Percentiles rank a stretch among this genome's conserved stretches.
phyloP scores from a whole-genome alignment of 768 basidiomycete genomes.

The Russula sp. region DNA sequence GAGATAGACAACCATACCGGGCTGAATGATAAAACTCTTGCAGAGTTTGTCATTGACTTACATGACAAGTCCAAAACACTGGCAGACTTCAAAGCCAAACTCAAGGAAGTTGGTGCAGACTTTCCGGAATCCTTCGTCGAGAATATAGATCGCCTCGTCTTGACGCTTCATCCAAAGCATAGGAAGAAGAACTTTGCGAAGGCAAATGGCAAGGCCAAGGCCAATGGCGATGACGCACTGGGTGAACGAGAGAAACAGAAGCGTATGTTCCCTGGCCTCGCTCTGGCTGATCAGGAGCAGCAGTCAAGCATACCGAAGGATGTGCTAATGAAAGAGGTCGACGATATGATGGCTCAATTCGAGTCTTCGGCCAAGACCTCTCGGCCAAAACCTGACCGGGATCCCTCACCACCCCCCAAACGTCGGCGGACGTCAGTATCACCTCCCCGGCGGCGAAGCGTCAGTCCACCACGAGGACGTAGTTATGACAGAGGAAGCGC shows the following conservation, averaged over 20 bases:
- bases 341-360: conserved; percentile 78
- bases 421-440: conserved; percentile 52
- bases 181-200: conserved; percentile 61
- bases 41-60: conserved; percentile 90
- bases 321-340: conserved; percentile 80
- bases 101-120: conserved; percentile 69
- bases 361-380: conserved; percentile 64
- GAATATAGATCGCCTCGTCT: conserved; percentile 90
- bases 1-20: conserved; percentile 87
- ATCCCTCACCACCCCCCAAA: conserved; percentile 42
- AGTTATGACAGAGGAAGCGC: conserved; percentile 42
- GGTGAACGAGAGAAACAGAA: conserved; percentile 71
- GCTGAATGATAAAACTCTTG: conserved; percentile 84
- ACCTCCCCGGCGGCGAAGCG: conserved; percentile 44
- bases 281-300: conserved; percentile 70
- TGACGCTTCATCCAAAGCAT: conserved; percentile 93
- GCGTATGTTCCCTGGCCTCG: conserved; percentile 86
- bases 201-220: conserved; percentile 33
- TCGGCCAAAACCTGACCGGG: conserved; percentile 35
- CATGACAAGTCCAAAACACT: conserved; percentile 80
- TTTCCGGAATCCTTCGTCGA: conserved; percentile 90
- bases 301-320: conserved; percentile 61
- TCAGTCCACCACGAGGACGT: conserved; percentile 56
- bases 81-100: conserved; percentile 72
- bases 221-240: conserved; percentile 33